A percentile compares a stretch with the other conserved stretches of the same genome.
phyloP scores from a whole-genome alignment of 257 asterid genomes.

The Solanum bulbocastanum region DNA sequence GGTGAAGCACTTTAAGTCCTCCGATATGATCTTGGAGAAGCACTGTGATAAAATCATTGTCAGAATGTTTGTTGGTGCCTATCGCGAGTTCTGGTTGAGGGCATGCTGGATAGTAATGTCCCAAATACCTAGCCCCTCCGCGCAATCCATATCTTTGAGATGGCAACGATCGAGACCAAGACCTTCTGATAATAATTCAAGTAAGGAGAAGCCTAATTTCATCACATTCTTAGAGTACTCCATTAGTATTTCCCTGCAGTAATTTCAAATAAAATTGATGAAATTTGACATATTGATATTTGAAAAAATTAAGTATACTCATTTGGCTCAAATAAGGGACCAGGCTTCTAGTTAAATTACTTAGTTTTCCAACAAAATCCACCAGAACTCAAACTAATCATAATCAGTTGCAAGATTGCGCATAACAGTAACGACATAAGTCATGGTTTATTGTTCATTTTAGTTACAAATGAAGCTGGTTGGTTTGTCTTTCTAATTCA shows the following conservation, averaged over 20 bases:
- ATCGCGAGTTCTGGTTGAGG: conserved; percentile 56
- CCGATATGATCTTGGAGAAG: no score
- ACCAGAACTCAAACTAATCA: not conserved
- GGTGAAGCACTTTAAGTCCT: conserved; percentile 39
- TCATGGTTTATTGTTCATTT: not conserved
- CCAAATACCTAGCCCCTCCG: conserved; percentile 31
- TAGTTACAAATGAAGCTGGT: no score
- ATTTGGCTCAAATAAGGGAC: not conserved
- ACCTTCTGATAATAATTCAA: conserved; percentile 46
- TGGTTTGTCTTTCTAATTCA: no score
- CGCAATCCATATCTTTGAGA: conserved; percentile 38
- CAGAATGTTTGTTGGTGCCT: conserved; percentile 47
- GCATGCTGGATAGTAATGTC: conserved; percentile 62
- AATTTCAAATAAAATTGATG: not conserved
- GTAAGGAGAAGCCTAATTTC: conserved; percentile 30
- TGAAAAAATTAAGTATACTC: not conserved
- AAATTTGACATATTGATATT: not conserved
- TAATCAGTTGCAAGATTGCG: not conserved
- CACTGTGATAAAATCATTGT: conserved; percentile 39
- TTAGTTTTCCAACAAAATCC: not conserved
- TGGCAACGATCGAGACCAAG: conserved; percentile 37
- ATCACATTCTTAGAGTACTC: conserved; percentile 36
- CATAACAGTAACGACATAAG: not conserved
- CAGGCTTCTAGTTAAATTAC: not conserved
- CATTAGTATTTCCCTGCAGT: conserved; percentile 43